Evolutionary conservation across 2,329 filamentous ascomycete species (phyloP), one percentile per base, ranked within the genome.

Genomic region (Alternaria metachromatica): DNA sequence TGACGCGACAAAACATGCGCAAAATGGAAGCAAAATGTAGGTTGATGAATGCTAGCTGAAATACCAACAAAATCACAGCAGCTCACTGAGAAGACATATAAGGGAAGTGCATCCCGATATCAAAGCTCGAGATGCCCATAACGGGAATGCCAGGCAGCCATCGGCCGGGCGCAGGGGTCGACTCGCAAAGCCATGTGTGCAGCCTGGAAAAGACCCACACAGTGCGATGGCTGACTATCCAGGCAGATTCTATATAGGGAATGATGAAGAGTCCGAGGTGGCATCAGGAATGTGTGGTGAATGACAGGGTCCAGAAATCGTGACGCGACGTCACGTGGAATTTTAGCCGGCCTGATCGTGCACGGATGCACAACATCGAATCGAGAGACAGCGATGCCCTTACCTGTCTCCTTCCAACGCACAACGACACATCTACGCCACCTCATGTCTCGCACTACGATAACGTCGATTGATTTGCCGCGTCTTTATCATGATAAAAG

Each of bases 81-180:
- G 9, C 5, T 21, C 21, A 23, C 23, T 51, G 21, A 37, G 33
- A 37, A 26, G 37, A n/a, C 21, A 13, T 12, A 50, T 1, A 8
- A 49, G 18, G 5, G 23, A 53, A 9, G 26, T 51, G 20, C 26
- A 57, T 30, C 30, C 41, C 43, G 5, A 20, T 25, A 28, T 10
- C 12, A 37, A 21, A 10, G 30, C 45, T 25, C 33, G 26, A 44
- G 9, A n/a, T 41, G 49, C 43, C 30, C 25, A 18, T 44, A 58
- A 7, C 25, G 48, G 55, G 10, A 53, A 41, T 4, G 28, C 28
- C 23, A 63, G 51, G 55, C 63, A 63, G 23, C 55, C 23, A 13
- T 46, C 55, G 6, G 30, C 37, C 18, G 43, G 37, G n/a, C 13
- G 21, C 28, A 28, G 12, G 13, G 11, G 13, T 23, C 23, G 26